phyloP scores from a whole-genome alignment of 2,329 filamentous ascomycete species.

The Cladosporium sphaerospermum region DNA sequence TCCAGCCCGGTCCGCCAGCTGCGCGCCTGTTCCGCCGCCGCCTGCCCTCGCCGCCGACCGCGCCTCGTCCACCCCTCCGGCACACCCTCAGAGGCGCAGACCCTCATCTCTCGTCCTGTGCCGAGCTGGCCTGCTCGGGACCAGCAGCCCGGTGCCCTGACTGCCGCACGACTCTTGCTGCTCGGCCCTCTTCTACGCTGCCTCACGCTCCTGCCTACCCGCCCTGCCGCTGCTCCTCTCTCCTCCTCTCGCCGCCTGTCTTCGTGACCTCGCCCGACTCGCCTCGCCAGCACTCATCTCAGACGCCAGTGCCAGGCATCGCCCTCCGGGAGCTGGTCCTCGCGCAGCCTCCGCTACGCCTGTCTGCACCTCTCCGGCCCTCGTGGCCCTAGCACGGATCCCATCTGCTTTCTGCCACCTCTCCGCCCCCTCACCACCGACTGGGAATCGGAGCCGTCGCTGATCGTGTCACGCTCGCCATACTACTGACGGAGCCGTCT shows the following conservation, averaged over 20 bases:
- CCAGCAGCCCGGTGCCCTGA: too few relatives aligned
- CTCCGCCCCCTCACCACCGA: neutral
- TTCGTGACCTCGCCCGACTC: neutral
- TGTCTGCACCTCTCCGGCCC: neutral
- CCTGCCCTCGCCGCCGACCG: neutral
- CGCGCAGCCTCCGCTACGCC: neutral
- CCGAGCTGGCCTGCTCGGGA: too few relatives aligned
- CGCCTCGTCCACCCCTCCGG: neutral
- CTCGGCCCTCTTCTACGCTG: too few relatives aligned
- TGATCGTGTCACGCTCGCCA: neutral
- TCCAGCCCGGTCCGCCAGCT: neutral
- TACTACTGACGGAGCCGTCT: neutral
- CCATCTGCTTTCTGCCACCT: neutral
- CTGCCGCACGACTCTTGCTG: too few relatives aligned
- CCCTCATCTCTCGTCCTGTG: too few relatives aligned
- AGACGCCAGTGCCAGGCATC: neutral
- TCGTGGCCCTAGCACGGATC: neutral
- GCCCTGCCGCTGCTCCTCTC: neutral
- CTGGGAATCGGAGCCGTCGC: neutral
- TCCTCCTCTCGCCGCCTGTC: neutral
- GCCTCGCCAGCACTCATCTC: neutral
- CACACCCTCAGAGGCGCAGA: neutral
- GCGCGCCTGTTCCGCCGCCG: too few relatives aligned
- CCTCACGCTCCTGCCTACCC: too few relatives aligned
- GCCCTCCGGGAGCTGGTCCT: slow-evolving; percentile 3